A percentile compares a stretch with the other conserved stretches of the same genome.
Conservation (phyloP, 192 early-diverging fungal species). For the Paraglomus brasilianum region DNA sequence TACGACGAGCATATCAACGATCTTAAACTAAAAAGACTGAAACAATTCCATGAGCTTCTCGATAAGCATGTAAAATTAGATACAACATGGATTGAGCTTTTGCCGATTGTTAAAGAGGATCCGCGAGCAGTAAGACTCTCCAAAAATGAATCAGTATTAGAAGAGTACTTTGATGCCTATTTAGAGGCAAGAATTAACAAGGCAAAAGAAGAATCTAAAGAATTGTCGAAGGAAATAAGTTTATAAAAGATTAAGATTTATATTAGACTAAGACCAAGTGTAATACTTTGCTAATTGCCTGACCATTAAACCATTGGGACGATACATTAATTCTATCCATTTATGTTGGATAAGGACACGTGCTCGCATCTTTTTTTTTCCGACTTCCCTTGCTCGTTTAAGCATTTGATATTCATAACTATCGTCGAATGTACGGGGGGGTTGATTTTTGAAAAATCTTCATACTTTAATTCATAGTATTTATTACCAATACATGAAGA, state of each 20-base stretch:
- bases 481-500: no score
- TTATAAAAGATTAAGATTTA: conserved; percentile 42
- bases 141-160: conserved; percentile 30
- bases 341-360: no score
- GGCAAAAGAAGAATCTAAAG: conserved; percentile 42
- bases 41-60: conserved; percentile 43
- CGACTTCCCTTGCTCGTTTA: no score
- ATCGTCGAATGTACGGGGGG: no score
- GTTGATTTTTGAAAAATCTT: no score
- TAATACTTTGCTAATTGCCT: no score
- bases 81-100: conserved; percentile 45
- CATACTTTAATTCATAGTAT: no score
- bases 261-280: no score
- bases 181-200: conserved; percentile 33
- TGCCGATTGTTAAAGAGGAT: conserved; percentile 37
- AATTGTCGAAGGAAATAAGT: conserved; percentile 47
- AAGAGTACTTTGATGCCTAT: conserved; percentile 39
- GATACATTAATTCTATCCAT: no score
- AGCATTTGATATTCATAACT: no score
- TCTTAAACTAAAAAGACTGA: conserved; percentile 44
- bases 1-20: conserved; percentile 44
- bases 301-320: no score
- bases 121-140: conserved; percentile 40
- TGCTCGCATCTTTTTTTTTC: no score
- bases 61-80: conserved; percentile 41